Evolutionary conservation across 257 asterid species (phyloP), one percentile per base, ranked within the genome.

Genomic region (Handroanthus guayacan): DNA sequence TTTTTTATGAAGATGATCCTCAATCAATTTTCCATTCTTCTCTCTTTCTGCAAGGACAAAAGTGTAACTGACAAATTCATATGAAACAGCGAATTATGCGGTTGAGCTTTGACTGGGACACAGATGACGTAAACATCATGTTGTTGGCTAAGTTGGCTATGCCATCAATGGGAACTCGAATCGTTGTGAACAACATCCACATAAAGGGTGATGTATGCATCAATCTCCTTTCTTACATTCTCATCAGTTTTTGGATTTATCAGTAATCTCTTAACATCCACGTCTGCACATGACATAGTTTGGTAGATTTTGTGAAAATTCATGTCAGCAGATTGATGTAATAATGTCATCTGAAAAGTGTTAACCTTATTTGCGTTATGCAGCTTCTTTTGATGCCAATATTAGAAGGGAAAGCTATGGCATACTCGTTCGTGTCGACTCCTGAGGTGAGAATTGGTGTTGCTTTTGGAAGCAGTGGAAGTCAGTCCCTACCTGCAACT

Each of bases 391-490:
- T 95, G 82, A 85, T 87, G 83, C 99, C 99, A 58, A 79, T 95
- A 88, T 81, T 95, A 75, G 97, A 95, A 74, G 99, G 99, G 73
- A 93, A 82, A 84, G 99, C 98, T 55, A 18, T 91, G 57, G 74
- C 84, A 38, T 95, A 90, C 85, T 93, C 98, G 13, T 95, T 95
- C 79, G 82, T 91, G 62, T 81, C 96, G 2, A 84, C 92, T 77
- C 99, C 99, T 20, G 99, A 95, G 75, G 93, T 95, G 76, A 88
- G 99, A 80, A 84, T 95, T 16, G 96, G 96, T 56, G 93, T 95
- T 65, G 99, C 97, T 54, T 95, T 95, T 37, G 99, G 99, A 63
- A 91, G 94, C 80, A 97, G 99, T 68, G 97, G 97, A 82, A 91
- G 97, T 86, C 97, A 95, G 72, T 89, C 98, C 71, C 82, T 93